A percentile compares a stretch with the other conserved stretches of the same genome.
phyloP scores from a whole-genome alignment of 106 monocot species.

The Phalaenopsis equestris region DNA sequence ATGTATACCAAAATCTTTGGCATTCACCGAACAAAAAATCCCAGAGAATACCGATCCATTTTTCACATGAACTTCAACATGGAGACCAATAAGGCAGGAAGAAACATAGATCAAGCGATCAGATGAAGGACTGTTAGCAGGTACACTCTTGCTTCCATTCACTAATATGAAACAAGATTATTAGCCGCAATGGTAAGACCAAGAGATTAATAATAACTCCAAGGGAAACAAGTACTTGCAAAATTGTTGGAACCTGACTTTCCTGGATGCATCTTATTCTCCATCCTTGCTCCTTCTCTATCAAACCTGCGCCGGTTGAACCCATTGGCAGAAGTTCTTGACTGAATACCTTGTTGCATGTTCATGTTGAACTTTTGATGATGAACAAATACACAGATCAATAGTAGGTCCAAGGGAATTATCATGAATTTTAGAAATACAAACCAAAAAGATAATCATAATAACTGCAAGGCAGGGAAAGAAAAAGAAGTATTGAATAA shows the following conservation, averaged over 20 bases:
- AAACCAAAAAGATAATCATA: too few species aligned
- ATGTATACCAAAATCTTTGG: constrained; percentile 77
- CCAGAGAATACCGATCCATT: constrained; percentile 90
- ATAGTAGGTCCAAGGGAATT: not conserved
- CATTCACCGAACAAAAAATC: constrained; percentile 73
- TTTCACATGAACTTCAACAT: constrained; percentile 82
- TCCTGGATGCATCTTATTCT: constrained; percentile 40
- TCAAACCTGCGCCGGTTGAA: constrained; percentile 43
- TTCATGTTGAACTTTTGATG: constrained; percentile 22
- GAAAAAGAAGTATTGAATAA: too few species aligned
- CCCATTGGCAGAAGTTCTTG: constrained; percentile 61
- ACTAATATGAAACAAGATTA: constrained; percentile 20
- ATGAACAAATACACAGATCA: not conserved
- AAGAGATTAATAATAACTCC: not conserved
- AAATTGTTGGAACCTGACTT: constrained; percentile 30
- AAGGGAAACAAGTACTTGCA: constrained; percentile 21
- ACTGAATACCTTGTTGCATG: constrained; percentile 36
- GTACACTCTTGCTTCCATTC: constrained; percentile 48
- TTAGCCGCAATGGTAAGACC: not conserved
- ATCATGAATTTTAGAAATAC: not conserved
- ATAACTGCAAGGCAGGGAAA: too few species aligned
- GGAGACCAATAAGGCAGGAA: constrained; percentile 64
- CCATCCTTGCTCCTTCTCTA: constrained; percentile 35
- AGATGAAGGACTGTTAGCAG: constrained; percentile 30
- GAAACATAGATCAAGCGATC: constrained; percentile 72